phyloP scores from a whole-genome alignment of 148 eudicot species.

The Cornus controversa region DNA sequence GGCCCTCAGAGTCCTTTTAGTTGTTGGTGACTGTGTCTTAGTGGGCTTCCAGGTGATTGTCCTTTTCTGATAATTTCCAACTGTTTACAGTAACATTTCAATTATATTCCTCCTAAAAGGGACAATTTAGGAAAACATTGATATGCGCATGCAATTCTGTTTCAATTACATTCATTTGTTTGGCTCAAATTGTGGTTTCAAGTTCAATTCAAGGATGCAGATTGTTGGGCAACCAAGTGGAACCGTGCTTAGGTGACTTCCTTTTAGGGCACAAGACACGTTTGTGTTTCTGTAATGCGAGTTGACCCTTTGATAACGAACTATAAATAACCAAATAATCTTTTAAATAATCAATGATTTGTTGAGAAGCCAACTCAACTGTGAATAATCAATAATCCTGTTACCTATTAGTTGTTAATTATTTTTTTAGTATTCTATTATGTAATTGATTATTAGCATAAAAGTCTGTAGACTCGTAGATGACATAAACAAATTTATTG shows the following conservation, averaged over 20 bases:
- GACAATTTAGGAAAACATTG: neutral
- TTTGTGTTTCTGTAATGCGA: neutral
- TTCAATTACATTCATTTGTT: neutral
- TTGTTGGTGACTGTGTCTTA: slow-evolving; percentile 84
- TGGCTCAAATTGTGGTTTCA: neutral
- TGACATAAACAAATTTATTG: too few relatives aligned
- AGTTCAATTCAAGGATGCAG: neutral
- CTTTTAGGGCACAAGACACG: neutral
- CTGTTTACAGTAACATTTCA: neutral
- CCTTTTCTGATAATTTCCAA: neutral
- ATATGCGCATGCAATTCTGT: neutral
- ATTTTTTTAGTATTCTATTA: too few relatives aligned
- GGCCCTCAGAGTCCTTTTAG: slow-evolving; percentile 69
- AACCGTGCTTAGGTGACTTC: neutral
- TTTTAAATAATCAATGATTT: too few relatives aligned
- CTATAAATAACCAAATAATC: neutral
- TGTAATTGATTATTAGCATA: too few relatives aligned
- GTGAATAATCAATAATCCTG: too few relatives aligned
- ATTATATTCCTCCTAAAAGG: neutral
- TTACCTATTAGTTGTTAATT: too few relatives aligned
- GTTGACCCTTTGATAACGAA: neutral
- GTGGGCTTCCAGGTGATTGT: slow-evolving; percentile 86
- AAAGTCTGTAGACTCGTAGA: too few relatives aligned
- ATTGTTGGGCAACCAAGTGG: neutral
- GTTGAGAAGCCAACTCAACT: neutral